Percentiles rank a stretch among this genome's conserved stretches.
Conservation (phyloP, 768 basidiomycete species). For the Psilocybe sp. region DNA sequence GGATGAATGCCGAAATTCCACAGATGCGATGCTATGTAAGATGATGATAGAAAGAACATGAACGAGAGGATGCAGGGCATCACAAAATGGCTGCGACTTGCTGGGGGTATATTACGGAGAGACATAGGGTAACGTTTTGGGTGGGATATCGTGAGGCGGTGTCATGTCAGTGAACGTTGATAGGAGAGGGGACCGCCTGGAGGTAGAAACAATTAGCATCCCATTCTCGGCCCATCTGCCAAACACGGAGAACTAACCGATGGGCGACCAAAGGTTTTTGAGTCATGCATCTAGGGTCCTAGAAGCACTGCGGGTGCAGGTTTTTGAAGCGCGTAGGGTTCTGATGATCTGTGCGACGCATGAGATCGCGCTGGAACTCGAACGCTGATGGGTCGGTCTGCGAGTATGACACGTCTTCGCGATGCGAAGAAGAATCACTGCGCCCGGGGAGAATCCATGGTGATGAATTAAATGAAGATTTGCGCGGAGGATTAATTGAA, state of each 20-base stretch:
- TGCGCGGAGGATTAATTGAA: conserved; percentile 30
- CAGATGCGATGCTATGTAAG: no score
- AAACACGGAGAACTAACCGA: neutral
- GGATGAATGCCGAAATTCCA: no score
- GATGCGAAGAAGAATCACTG: conserved; percentile 18
- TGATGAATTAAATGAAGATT: conserved; percentile 32
- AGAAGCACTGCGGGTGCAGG: conserved; percentile 17
- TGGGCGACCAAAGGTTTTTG: conserved; percentile 3
- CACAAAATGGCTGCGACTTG: no score
- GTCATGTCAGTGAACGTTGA: no score
- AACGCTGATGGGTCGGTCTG: conserved; percentile 30
- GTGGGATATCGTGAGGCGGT: no score
- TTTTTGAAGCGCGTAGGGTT: conserved; percentile 26
- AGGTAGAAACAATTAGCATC: no score
- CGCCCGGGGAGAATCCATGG: conserved; percentile 35
- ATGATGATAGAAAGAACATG: no score
- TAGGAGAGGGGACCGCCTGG: no score
- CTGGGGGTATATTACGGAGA: no score
- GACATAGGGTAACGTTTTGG: no score
- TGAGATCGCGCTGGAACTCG: conserved; percentile 39
- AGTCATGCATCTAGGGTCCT: conserved; percentile 2
- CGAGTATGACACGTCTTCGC: conserved; percentile 30
- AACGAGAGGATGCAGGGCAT: no score
- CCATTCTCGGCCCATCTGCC: neutral
- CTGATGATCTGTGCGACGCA: conserved; percentile 38